phyloP scores from a whole-genome alignment of 306 rosid genomes.

The Castanopsis chinensis region DNA sequence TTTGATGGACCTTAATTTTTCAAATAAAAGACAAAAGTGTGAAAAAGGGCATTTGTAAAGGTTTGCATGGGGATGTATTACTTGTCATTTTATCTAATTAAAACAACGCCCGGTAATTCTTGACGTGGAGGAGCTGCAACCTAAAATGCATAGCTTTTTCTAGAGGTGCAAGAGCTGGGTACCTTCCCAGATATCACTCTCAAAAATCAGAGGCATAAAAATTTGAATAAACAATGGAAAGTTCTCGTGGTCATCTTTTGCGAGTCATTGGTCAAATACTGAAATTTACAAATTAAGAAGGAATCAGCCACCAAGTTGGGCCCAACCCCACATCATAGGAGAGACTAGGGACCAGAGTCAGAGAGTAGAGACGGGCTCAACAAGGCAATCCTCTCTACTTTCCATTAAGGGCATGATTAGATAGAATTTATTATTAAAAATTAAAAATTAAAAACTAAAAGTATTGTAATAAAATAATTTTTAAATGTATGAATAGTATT shows the following conservation, averaged over 20 bases:
- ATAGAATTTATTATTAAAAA: too few relatives aligned
- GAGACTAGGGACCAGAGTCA: neutral
- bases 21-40: neutral
- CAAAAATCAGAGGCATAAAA: neutral
- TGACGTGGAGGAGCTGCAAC: neutral
- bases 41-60: neutral
- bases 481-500: too few relatives aligned
- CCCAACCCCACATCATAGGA: neutral
- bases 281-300: conserved; percentile 6
- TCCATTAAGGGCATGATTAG: too few relatives aligned
- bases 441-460: too few relatives aligned
- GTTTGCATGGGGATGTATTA: too few relatives aligned
- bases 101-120: neutral
- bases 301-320: conserved; percentile 15
- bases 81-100: neutral
- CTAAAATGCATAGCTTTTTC: too few relatives aligned
- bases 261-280: conserved; percentile 19
- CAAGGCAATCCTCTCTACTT: conserved; percentile 1
- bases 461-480: too few relatives aligned
- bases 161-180: neutral
- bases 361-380: neutral
- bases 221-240: neutral
- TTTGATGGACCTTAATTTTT: neutral
- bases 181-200: conserved; percentile 15
- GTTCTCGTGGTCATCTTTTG: neutral